Conservation (phyloP, 805 yeast genomes). For the Hanseniaspora hatyaiensis region DNA sequence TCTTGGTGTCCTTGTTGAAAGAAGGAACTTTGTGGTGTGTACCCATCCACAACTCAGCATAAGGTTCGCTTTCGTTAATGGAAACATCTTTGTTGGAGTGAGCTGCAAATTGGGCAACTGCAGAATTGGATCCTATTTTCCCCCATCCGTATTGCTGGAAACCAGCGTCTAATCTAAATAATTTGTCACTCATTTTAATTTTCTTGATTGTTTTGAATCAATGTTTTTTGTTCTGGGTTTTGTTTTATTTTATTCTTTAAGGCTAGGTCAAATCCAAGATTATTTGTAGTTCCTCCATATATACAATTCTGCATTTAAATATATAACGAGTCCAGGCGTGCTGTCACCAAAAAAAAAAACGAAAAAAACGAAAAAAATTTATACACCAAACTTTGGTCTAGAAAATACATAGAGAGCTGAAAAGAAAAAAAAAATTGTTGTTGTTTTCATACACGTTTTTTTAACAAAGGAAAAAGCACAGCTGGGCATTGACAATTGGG, state of each 20-base stretch:
- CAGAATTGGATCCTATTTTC: conserved; percentile 68
- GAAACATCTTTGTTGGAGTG: conserved; percentile 49
- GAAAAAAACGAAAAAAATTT: no score
- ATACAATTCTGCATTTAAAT: no score
- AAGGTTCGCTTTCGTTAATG: conserved; percentile 68
- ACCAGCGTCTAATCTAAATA: conserved; percentile 35
- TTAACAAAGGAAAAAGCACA: neutral
- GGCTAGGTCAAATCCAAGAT: no score
- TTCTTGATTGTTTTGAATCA: neutral
- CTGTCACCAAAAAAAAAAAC: no score
- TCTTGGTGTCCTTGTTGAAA: conserved; percentile 40
- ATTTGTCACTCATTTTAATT: conserved; percentile 25
- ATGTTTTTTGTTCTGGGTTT: conserved; percentile 15
- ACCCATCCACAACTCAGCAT: conserved; percentile 99
- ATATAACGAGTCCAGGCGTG: no score
- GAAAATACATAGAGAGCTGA: no score
- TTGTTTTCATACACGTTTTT: no score
- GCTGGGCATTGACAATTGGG: no score
- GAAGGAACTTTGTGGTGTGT: conserved; percentile 92
- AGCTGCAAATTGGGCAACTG: conserved; percentile 81
- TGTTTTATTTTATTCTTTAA: neutral
- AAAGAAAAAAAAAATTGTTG: no score
- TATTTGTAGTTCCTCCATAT: no score
- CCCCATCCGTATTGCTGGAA: conserved; percentile 82
- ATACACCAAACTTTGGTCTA: no score